phyloP scores from a whole-genome alignment of 768 basidiomycete genomes.

The Podaxis sp. region DNA sequence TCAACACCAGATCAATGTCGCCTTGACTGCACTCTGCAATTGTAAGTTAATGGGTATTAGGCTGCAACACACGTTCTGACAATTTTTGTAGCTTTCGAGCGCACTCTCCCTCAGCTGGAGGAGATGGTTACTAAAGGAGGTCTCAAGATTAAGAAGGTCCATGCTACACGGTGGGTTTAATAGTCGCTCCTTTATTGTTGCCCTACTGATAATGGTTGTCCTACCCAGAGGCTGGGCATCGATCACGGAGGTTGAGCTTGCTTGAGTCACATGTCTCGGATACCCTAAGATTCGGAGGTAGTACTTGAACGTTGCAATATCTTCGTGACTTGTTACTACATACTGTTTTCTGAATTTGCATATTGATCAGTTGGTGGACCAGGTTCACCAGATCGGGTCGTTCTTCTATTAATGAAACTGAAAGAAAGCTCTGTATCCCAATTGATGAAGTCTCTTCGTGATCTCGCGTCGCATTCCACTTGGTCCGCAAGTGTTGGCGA shows the following conservation, averaged over 20 bases:
- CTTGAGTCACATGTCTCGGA: slow-evolving; percentile 11
- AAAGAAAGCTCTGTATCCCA: too few relatives aligned
- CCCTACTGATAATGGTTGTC: neutral
- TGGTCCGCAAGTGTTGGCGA: too few relatives aligned
- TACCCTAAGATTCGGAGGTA: neutral
- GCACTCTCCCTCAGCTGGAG: slow-evolving; percentile 33
- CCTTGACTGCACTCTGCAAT: slow-evolving; percentile 33
- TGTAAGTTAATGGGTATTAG: slow-evolving; percentile 19
- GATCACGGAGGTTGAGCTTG: slow-evolving; percentile 33
- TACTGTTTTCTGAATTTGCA: neutral
- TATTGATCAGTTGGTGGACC: too few relatives aligned
- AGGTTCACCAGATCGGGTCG: too few relatives aligned
- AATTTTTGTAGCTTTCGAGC: slow-evolving; percentile 29
- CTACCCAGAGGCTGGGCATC: slow-evolving; percentile 34
- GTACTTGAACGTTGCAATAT: neutral
- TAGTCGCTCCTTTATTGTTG: neutral
- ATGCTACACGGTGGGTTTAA: slow-evolving; percentile 33
- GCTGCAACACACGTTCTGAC: neutral
- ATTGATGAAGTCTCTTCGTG: too few relatives aligned
- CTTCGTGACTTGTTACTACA: neutral
- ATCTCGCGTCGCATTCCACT: too few relatives aligned
- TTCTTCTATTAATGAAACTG: too few relatives aligned
- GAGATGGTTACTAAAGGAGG: slow-evolving; percentile 36
- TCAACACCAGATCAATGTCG: slow-evolving; percentile 36
- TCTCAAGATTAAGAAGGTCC: slow-evolving; percentile 34